Evolutionary conservation across 257 asterid species (phyloP).

Genomic region (Solanum sejunctum): DNA sequence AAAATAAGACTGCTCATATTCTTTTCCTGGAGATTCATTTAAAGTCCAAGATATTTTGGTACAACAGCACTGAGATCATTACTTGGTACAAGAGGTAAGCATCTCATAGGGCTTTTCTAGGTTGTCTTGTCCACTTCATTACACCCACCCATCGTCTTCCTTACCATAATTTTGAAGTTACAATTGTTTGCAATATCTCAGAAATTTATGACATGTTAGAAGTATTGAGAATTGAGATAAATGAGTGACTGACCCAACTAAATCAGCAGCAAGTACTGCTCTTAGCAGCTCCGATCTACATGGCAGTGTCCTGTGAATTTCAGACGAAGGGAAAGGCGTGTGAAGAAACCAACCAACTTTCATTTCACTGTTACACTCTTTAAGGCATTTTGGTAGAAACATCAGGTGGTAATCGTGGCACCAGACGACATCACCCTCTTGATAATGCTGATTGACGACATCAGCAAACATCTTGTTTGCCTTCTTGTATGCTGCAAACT

Average conservation of each 20-base stretch:
- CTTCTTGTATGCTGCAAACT: slow-evolving; percentile 71
- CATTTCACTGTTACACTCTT: slow-evolving; percentile 56
- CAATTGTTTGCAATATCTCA: background rate
- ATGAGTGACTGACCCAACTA: slow-evolving; percentile 56
- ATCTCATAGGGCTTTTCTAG: background rate
- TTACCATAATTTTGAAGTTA: background rate
- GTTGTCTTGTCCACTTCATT: background rate
- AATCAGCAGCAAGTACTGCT: slow-evolving; percentile 83
- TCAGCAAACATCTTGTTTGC: slow-evolving; percentile 87
- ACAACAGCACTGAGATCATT: background rate
- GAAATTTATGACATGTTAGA: background rate
- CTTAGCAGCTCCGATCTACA: slow-evolving; percentile 73
- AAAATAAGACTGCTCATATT: background rate
- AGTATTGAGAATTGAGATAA: background rate
- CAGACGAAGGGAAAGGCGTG: slow-evolving; percentile 89
- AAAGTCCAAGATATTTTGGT: background rate
- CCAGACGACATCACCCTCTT: slow-evolving; percentile 90
- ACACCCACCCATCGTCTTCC: background rate
- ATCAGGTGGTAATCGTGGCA: slow-evolving; percentile 89
- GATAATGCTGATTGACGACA: slow-evolving; percentile 62
- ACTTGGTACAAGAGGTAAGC: background rate
- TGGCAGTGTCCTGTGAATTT: slow-evolving; percentile 75
- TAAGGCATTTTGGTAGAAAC: slow-evolving; percentile 79
- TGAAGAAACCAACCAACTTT: slow-evolving; percentile 96
- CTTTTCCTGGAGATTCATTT: background rate